Base-by-base conservation (phyloP, 164 flowering plant genomes). In the Brasenia schreberi region DNA sequence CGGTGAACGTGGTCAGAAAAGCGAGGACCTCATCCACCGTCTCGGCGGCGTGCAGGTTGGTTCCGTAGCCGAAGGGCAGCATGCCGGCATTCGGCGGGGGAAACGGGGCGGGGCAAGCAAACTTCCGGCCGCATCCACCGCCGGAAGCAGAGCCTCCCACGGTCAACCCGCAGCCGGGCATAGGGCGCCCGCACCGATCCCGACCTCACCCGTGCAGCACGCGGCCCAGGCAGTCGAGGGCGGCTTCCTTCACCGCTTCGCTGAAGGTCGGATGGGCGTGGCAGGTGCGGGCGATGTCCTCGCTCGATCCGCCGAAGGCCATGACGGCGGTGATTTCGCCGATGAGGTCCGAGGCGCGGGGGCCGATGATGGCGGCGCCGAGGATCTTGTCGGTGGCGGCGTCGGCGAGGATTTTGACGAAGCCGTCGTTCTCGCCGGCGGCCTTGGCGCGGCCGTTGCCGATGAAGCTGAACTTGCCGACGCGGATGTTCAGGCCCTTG, bases 241-340 rank as follows among this genome's bases (percentile, higher is more conserved):
- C 98, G 59, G 98, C 98, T 74, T 92, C 98, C 79, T 90, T 90
- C 77, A 92, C 63, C 7, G 98, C 98, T 78, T 92, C 98, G 60
- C 95, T 87, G 93, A 92, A 82, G 12, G 98, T 90, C 18, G 98
- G 98, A 75, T 92, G 98, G 3, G 98, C 96, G 71, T 92, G 98
- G 81, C 93, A 87, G 0, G 89, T 86, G 18, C 93, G 89, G 0
- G 96, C 96, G 56, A 89, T 85, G 66, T 89, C 96, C 77, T 87
- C 91, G 66, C 90, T 85, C 7, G 96, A 69, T 23, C 93, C 96
- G 12, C 89, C 96, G 67, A 85, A 87, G 19, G 80, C 81, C 74
- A 87, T 67, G 27, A 93, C 96, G 44, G 87, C 73, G 7, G 72
- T 89, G 11, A 93, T 87, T 73, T 89, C 96, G 18, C 85, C 90